Base-by-base conservation (phyloP, 2,329 filamentous ascomycete genomes). In the Microdochium paspali region DNA sequence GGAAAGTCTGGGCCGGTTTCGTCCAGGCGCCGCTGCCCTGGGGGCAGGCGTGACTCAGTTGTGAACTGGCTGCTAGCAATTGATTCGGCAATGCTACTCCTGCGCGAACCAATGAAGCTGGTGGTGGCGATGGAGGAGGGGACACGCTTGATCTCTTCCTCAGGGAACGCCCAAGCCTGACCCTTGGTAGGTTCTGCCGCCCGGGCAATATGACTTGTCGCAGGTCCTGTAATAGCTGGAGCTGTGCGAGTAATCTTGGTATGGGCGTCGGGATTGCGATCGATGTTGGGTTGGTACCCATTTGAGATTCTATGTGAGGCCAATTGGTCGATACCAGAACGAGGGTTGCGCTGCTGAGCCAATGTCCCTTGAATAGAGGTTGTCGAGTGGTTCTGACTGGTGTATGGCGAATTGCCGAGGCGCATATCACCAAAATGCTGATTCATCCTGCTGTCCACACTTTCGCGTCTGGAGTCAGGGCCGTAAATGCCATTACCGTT, bases 131-230 rank as follows among this genome's bases (percentile, higher is more conserved):
- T 73, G 30, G 65, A 69, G 49, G 60, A 73, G 5, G 70, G 67
- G 44, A 71, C 59, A 47, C 74, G 66, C 49, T 77, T 73, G 3
- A 85, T 80, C 46, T 82, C 78, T 47, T 85, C 80, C 58, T 88
- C 86, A 1, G 87, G 86, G 56, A 90, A 90, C 54, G 87, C 87
- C 86, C 87, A 91, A 4, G 87, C 84, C 61, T 85, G 86, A 61
- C 87, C 87, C 63, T 89, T 89, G 10, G 85, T 90, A 4, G 87
- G 86, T 61, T 88, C 84, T 25, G 85, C 82, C 32, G 87, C 87
- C 55, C 71, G 82, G 58, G 79, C 84, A 68, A 75, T 87, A 58
- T 70, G 79, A 66, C 73, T 77, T 46, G 70, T 82, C 54, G 73
- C 84, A 52, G 71, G 85, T 54, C 85, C 85, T 24, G 84, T 87